These are phyloP conservation scores for Paramecium bursaria DNA, from an alignment of 73 alveolate species.

Conservation along the genomic window DNA sequence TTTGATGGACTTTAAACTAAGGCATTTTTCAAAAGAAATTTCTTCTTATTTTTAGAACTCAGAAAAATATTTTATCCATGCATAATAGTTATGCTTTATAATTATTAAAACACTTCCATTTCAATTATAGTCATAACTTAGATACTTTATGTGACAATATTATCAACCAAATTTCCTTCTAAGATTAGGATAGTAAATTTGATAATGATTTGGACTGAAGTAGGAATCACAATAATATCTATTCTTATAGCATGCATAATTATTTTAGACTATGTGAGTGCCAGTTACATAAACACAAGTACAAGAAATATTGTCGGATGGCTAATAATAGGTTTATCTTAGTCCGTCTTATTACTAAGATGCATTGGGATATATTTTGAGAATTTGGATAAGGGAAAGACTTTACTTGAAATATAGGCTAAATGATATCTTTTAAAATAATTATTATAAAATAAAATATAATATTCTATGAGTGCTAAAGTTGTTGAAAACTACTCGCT, in stretches of 20 bases:
- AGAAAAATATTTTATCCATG: not conserved
- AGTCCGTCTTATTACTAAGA: not conserved
- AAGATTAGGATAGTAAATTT: not conserved
- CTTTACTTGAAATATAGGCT: not conserved
- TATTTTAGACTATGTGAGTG: not conserved
- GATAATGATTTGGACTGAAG: constrained; percentile 9
- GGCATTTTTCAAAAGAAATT: constrained; percentile 43
- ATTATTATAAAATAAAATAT: not conserved
- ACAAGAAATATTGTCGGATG: not conserved
- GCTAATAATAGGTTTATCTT: not conserved
- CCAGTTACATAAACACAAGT: not conserved
- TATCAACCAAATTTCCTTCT: constrained; percentile 21
- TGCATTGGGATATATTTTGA: no score
- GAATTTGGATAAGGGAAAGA: no score
- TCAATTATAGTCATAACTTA: not conserved
- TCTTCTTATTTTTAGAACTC: not conserved
- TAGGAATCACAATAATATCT: not conserved
- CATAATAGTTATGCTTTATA: not conserved
- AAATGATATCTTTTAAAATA: not conserved
- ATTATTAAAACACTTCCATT: not conserved
- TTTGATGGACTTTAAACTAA: constrained; percentile 35
- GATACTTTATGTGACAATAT: constrained; percentile 6
- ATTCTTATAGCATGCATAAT: not conserved
- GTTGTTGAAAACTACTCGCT: constrained; percentile 67
- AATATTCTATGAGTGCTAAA: constrained; percentile 18